Evolutionary conservation across 192 early-diverging fungal genomes (phyloP), one percentile per base, ranked within the genome.

Genomic region (Anaeromyces robustus): DNA sequence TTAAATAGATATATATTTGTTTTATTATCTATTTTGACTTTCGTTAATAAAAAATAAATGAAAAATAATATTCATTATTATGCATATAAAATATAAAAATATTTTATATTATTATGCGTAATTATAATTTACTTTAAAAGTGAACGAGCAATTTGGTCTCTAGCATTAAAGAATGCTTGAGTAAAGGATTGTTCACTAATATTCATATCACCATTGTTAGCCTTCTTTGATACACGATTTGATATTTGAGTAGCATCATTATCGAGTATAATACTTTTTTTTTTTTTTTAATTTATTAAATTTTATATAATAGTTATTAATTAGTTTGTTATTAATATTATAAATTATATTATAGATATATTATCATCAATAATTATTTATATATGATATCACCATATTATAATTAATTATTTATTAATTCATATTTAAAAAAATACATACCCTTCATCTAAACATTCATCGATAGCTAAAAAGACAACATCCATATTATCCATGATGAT

Each of bases 391-490:
- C n/a, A n/a, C n/a, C n/a, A n/a, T n/a, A n/a, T n/a, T n/a, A n/a
- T n/a, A n/a, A n/a, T n/a, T n/a, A n/a, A 34, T 12, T 34, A 17
- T 34, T 30, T 32, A 77, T 30, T 16, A 29, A 12, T 1, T 30
- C 12, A 29, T 30, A 29, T 30, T 30, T 34, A 34, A 7, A 77
- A 19, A n/a, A 78, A 4, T 29, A 79, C 78, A 83, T 89, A 95
- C 94, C 94, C 97, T 81, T 96, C 95, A 84, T 99, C 97, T 30
- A 99, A 92, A 39, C 94, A 92, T 83, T 99, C 97, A 86, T 99
- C 97, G 59, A 99, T 85, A 7, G 93, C 92, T 37, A 99, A 89
- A 77, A 94, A 90, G 0, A 96, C 94, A 80, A 96, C 88, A 87
- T 99, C 97, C 39, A 95, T 86, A 86, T 95, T 95, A 84, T 98